Base-by-base conservation (phyloP, 2,329 filamentous ascomycete species). In the Aspergillus sp. region DNA sequence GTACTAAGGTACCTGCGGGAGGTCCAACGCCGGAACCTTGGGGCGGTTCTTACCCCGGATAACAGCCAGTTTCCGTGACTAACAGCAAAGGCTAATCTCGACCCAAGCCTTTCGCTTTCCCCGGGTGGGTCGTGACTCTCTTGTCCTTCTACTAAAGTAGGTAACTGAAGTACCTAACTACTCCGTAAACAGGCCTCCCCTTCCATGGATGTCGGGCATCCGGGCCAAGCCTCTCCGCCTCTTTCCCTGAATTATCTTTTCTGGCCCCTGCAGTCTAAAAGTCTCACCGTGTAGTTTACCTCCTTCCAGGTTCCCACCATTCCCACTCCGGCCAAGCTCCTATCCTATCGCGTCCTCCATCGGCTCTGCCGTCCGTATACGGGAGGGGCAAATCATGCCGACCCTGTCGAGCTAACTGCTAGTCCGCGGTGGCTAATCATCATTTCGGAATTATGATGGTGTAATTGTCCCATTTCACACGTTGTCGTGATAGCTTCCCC, bases 41-140 rank as follows among this genome's bases (percentile, higher is more conserved):
- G 26, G 26, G 26, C 26, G 26, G 26, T 29, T 29, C 26, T 29
- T 47, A 20, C 45, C 45, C 45, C 45, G 18, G 45, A 47, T 47
- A 20, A 47, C 18, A 24, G 18, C 16, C 49, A 32, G 49, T 51
- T 55, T 55, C 46, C 54, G 49, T 57, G 56, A 57, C 56, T 54
- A 57, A 57, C 45, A 50, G 20, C 47, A 55, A 55, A 57, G 56
- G 6, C 56, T 54, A 57, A 57, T 54, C 54, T 49, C 52, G 39
- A 54, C 39, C 45, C 45, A 47, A 47, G 45, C 45, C 45, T 47
- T 47, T 46, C 18, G 32, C 32, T 20, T 46, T 46, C 42, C 42
- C 45, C 45, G 22, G 45, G 11, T 46, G 42, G 42, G 39, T 42
- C 36, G 4, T 1, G 4, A 26, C 26, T 4, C 22, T 22, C 22